phyloP scores from a whole-genome alignment of 164 flowering plant genomes.

The Umbellularia californica region DNA sequence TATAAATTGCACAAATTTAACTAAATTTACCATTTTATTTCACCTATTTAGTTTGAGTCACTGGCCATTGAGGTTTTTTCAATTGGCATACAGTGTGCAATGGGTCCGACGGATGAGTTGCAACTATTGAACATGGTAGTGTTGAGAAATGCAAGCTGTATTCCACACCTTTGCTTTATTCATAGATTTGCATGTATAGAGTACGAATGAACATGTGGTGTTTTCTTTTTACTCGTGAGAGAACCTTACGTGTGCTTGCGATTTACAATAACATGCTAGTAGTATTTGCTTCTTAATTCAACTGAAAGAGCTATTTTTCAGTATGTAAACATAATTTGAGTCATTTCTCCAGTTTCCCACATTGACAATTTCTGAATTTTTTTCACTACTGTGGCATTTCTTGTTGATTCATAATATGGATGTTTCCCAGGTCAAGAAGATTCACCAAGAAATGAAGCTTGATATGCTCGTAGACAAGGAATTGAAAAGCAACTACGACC shows the following conservation, averaged over 20 bases:
- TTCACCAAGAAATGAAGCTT: constrained; percentile 60
- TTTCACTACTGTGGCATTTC: too few relatives aligned
- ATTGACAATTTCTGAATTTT: neutral
- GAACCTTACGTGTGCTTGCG: too few relatives aligned
- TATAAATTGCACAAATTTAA: neutral
- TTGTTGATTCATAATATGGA: too few relatives aligned
- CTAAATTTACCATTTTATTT: too few relatives aligned
- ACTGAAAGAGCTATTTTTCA: neutral
- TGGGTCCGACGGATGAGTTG: neutral
- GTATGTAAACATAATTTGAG: neutral
- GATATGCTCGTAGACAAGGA: constrained; percentile 60
- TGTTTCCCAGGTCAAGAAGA: constrained; percentile 56
- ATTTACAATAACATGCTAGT: neutral
- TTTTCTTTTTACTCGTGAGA: too few relatives aligned
- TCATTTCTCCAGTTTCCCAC: neutral
- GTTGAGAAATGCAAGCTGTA: neutral
- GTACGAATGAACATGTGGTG: too few relatives aligned
- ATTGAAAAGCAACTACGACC: constrained; percentile 47
- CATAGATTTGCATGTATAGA: too few relatives aligned
- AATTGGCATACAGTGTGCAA: neutral
- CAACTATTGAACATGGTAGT: neutral
- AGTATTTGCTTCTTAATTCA: neutral
- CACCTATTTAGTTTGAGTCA: neutral
- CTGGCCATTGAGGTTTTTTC: neutral
- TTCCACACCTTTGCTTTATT: too few relatives aligned